Evolutionary conservation across 2,329 filamentous ascomycete species (phyloP), one percentile per base, ranked within the genome.

Genomic region (Alternaria arborescens): DNA sequence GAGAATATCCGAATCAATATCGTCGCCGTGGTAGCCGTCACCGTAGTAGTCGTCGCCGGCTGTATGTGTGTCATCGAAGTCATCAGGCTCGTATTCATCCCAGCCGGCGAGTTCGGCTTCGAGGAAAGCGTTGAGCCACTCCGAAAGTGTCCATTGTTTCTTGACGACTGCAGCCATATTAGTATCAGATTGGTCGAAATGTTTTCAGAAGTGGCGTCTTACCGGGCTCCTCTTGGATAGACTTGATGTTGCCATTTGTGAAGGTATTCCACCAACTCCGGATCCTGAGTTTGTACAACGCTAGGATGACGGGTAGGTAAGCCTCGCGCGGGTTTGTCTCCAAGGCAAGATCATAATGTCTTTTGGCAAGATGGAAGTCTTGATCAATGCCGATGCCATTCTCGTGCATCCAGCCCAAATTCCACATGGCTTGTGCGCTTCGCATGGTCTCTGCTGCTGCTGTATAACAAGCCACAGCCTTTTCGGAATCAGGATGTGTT

Each of bases 331-430:
- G 86, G 71, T 97, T 99, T 0, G 94, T 94, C 73, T 94, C 92
- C 30, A 97, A 82, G 1, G 95, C 94, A 62, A 95, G 86, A 71
- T 99, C 95, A 75, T 99, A 99, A 79, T 94, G 97, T 55, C 95
- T 86, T 80, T 99, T 99, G 2, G 96, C 95, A 58, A 99, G 88
- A 74, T 99, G 95, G 77, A 96, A 99, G 75, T 99, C 95, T 76
- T 99, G 95, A 55, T 91, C 90, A 20, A 98, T 87, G 2, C 94
- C 93, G 51, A 98, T 85, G 8, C 95, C 95, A 73, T 98, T 97
- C 80, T 99, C 95, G 74, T 99, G 93, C 94, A 99, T 98, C 95
- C 95, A 99, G 5, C 95, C 96, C 14, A 99, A 84, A 72, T 99
- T 98, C 87, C 93, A 99, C 58, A 97, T 88, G 14, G 96, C 95